These are phyloP conservation scores for Crithidia bombi DNA, from an alignment of 208 protist species.

Conservation along the genomic window DNA sequence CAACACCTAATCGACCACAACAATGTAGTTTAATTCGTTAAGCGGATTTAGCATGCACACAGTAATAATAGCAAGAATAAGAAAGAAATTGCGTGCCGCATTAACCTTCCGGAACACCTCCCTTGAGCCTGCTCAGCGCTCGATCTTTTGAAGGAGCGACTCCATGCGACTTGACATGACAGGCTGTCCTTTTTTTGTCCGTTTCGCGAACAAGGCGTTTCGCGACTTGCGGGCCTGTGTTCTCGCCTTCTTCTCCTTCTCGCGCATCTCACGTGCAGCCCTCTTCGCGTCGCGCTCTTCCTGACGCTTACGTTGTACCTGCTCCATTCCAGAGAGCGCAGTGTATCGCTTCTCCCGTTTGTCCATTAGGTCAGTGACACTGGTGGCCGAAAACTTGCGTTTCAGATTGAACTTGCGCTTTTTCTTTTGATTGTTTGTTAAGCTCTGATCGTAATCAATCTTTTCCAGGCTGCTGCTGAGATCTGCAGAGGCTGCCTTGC, in stretches of 20 bases:
- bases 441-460: conserved; percentile 85
- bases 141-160: conserved; percentile 72
- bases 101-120: too few species aligned
- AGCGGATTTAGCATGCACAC: too few species aligned
- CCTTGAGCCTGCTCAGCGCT: conserved; percentile 11
- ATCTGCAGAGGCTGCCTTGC: conserved; percentile 38
- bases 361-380: conserved; percentile 63
- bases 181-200: conserved; percentile 80
- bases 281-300: conserved; percentile 52
- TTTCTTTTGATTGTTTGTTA: conserved; percentile 89
- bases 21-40: too few species aligned
- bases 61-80: too few species aligned
- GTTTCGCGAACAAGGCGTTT: conserved; percentile 65
- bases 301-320: conserved; percentile 55
- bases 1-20: too few species aligned
- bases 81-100: too few species aligned
- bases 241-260: conserved; percentile 47
- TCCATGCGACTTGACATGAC: conserved; percentile 78
- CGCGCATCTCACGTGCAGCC: conserved; percentile 46
- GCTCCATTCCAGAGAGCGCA: conserved; percentile 64
- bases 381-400: conserved; percentile 82
- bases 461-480: conserved; percentile 63
- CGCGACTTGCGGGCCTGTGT: conserved; percentile 54
- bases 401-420: conserved; percentile 88
- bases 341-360: conserved; percentile 67